phyloP scores from a whole-genome alignment of 345 rosid species.

The Aquilaria malaccensis region DNA sequence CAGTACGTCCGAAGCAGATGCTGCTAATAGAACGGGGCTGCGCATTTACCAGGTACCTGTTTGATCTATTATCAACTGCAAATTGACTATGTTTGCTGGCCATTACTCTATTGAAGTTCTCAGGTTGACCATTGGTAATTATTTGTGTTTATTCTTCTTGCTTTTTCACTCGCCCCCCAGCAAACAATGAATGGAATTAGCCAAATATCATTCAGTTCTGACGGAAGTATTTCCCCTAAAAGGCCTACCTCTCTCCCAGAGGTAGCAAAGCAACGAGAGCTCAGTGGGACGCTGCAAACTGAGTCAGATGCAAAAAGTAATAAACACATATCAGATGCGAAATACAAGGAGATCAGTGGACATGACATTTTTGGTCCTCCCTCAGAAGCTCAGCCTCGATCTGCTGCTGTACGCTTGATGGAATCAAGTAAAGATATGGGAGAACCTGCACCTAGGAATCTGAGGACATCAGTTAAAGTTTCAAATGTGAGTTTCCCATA shows the following conservation, averaged over 20 bases:
- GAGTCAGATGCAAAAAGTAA: conserved; percentile 54
- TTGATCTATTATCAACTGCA: conserved; percentile 4
- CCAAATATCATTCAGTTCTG: conserved; percentile 76
- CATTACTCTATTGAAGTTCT: neutral
- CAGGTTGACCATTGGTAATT: conserved; percentile 4
- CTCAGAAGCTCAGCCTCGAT: conserved; percentile 62
- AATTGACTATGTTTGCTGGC: neutral
- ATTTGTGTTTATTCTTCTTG: neutral
- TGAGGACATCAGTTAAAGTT: conserved; percentile 70
- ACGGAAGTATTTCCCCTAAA: conserved; percentile 65
- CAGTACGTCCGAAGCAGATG: conserved; percentile 39
- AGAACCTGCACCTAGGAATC: conserved; percentile 57
- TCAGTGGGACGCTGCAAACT: conserved; percentile 56
- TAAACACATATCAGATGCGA: conserved; percentile 70
- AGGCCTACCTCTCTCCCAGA: conserved; percentile 64
- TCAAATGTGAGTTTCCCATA: conserved; percentile 46
- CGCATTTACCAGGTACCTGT: conserved; percentile 57
- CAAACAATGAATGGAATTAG: conserved; percentile 69
- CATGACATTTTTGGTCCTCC: conserved; percentile 76
- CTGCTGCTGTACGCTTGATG: conserved; percentile 40
- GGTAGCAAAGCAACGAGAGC: conserved; percentile 82
- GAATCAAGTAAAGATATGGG: conserved; percentile 59
- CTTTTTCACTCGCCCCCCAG: conserved; percentile 23
- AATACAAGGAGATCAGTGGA: conserved; percentile 86
- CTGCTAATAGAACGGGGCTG: conserved; percentile 44